A percentile compares a stretch with the other conserved stretches of the same genome.
Conservation (phyloP, 225 moss, liverwort and hornwort species). For the Antitrichia curtipendula region DNA sequence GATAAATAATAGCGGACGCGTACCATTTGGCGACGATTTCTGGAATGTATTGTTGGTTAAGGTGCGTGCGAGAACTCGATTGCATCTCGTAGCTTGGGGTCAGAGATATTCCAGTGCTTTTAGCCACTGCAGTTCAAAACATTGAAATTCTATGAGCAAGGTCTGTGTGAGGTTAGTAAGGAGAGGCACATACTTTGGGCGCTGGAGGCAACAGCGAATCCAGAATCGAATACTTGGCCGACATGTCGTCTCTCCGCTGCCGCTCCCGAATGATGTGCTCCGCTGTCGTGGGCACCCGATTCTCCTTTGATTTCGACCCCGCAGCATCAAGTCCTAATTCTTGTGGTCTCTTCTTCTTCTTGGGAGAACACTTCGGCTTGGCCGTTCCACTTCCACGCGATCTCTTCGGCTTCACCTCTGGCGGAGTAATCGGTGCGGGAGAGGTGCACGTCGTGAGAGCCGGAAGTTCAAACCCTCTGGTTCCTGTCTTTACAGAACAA, state of each 20-base stretch:
- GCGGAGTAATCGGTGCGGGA: not conserved
- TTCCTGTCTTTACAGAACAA: not conserved
- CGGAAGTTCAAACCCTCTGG: not conserved
- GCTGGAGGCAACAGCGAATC: not conserved
- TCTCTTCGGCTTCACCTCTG: not conserved
- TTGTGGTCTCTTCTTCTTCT: not conserved
- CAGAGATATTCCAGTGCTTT: no score
- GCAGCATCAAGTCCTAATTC: not conserved
- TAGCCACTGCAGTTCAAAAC: not conserved
- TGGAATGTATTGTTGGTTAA: not conserved
- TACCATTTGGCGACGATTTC: not conserved
- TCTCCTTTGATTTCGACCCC: not conserved
- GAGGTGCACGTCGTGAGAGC: not conserved
- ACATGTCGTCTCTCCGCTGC: not conserved
- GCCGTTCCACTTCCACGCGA: not conserved
- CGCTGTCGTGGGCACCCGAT: not conserved
- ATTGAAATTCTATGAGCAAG: not conserved
- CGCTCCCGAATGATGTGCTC: not conserved
- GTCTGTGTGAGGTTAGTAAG: not conserved
- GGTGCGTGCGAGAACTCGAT: not conserved
- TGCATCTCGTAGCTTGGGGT: not conserved
- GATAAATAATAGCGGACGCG: not conserved
- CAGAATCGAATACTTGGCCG: not conserved
- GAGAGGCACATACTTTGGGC: not conserved
- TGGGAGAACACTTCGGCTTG: not conserved